Evolutionary conservation across 1,284 basidiomycete species (phyloP), one percentile per base, ranked within the genome.

Genomic region (Moesziomyces antarcticus): DNA sequence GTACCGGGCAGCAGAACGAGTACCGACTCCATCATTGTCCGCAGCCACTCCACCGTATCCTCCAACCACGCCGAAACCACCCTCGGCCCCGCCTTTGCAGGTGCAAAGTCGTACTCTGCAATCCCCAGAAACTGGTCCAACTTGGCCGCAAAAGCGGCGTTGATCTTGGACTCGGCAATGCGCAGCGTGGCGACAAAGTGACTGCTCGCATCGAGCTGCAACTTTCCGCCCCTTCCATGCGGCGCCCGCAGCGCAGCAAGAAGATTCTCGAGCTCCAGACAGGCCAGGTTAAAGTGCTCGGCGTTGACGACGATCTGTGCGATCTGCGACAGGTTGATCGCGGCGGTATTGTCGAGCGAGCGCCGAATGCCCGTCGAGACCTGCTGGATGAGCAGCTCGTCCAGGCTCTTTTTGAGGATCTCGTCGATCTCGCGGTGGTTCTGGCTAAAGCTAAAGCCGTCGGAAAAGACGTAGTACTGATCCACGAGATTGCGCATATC

Each of bases 71-170:
- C 90, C 87, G 93, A 96, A 46, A 94, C 93, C 45, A 20, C 27
- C 5, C 8, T 21, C 16, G 11, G 33, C 2, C 46, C 33, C 24
- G 35, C 8, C 40, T 8, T 37, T 18, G 47, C 13, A 3, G 94
- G 92, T 51, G 90, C 91, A 93, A 94, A 97, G 78, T 97, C 91
- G 84, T 98, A 97, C 84, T 97, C 93, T 1, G 93, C 91, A 45
- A 97, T 87, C 62, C 93, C 96, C 73, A 97, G 93, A 86, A 97
- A 97, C 73, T 95, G 93, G 80, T 96, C 92, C n/a, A 99, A 89
- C 85, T 99, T 99, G 22, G 91, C 92, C 8, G 90, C 89, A 77
- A 99, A 94, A 45, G 96, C 88, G 11, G 87, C 87, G 27, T 91
- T 91, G 73, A 99, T 93, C 11, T 94, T 91, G 27, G 87, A 86